phyloP scores from a whole-genome alignment of 1,284 basidiomycete genomes.

The Tremellales sp. region DNA sequence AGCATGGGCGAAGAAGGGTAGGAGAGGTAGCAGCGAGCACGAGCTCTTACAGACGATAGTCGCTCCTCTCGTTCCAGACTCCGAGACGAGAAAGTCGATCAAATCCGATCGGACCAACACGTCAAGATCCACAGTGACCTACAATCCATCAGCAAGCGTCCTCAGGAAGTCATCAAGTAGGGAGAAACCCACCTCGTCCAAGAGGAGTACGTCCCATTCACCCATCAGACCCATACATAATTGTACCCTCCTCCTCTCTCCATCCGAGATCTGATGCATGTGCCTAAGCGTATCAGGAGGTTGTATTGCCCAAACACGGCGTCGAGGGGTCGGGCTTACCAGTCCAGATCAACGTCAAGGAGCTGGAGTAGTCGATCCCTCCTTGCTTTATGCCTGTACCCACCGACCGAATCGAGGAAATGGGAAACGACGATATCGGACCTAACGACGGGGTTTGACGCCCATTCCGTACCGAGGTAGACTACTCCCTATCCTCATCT shows the following conservation, averaged over 20 bases:
- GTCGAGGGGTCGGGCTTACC: slow-evolving; percentile 34
- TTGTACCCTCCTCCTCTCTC: slow-evolving; percentile 89
- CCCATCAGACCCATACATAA: slow-evolving; percentile 96
- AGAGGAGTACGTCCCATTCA: slow-evolving; percentile 86
- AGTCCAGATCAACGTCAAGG: slow-evolving; percentile 89
- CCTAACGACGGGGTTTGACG: slow-evolving; percentile 93
- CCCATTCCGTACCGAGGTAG: slow-evolving; percentile 91
- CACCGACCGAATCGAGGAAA: slow-evolving; percentile 93
- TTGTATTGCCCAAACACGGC: background rate
- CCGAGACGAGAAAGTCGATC: slow-evolving; percentile 77
- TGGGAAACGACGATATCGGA: slow-evolving; percentile 81
- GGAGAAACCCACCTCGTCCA: slow-evolving; percentile 68
- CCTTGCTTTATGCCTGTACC: slow-evolving; percentile 86
- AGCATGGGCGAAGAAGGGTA: background rate
- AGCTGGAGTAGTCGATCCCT: slow-evolving; percentile 84
- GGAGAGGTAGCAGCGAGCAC: background rate
- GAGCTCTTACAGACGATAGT: slow-evolving; percentile 78
- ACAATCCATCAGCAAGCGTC: background rate
- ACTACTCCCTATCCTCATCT: slow-evolving; percentile 64
- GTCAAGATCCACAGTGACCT: slow-evolving; percentile 97
- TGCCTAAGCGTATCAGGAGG: slow-evolving; percentile 30
- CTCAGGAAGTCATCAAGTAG: no score
- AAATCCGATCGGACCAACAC: slow-evolving; percentile 91
- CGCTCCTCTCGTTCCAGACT: slow-evolving; percentile 74
- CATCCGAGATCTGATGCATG: slow-evolving; percentile 79